Evolutionary conservation across 345 rosid species (phyloP).

Genomic region (Pseudoturritis turrita): DNA sequence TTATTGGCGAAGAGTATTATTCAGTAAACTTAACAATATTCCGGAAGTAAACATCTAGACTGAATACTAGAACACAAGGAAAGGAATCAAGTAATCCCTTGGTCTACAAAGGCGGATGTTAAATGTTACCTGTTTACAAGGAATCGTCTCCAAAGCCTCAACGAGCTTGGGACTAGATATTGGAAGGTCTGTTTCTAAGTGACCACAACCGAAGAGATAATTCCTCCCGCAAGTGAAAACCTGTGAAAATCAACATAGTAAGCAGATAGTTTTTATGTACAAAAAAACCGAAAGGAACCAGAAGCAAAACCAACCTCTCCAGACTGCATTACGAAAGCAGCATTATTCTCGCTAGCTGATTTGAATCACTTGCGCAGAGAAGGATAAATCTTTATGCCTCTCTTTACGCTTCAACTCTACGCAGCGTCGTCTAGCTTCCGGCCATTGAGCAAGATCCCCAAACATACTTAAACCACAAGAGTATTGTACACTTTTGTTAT

Average conservation of each 20-base stretch:
- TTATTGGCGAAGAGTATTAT: too few relatives aligned
- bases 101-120: background rate
- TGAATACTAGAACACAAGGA: background rate
- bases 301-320: conserved; percentile 54
- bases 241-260: background rate
- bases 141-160: conserved; percentile 59
- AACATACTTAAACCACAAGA: conserved; percentile 67
- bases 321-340: conserved; percentile 61
- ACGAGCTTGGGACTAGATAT: conserved; percentile 63
- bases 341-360: conserved; percentile 69
- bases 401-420: conserved; percentile 33
- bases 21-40: too few relatives aligned
- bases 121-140: conserved; percentile 61
- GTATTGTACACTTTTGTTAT: conserved; percentile 10
- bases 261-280: background rate
- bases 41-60: background rate
- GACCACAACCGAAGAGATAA: too few relatives aligned
- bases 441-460: conserved; percentile 73
- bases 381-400: conserved; percentile 38
- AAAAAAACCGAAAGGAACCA: background rate
- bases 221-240: background rate
- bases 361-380: conserved; percentile 41
- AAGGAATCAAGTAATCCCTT: too few relatives aligned
- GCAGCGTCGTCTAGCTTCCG: conserved; percentile 55
- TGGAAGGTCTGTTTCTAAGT: conserved; percentile 38